phyloP scores from a whole-genome alignment of 345 rosid species.

The Citrus sinensis region DNA sequence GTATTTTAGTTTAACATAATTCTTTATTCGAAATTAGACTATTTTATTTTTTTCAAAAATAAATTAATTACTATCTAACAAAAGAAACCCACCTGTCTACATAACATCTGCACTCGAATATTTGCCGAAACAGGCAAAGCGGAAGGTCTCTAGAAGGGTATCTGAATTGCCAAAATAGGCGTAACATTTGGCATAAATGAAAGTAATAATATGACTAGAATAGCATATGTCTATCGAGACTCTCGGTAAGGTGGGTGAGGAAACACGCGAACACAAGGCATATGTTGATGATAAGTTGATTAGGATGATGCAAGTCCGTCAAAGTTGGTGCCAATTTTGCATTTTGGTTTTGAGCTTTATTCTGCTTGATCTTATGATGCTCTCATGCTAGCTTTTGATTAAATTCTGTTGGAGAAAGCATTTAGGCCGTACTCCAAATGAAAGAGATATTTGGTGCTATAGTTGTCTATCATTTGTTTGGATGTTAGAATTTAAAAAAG shows the following conservation, averaged over 20 bases:
- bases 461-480: neutral
- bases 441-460: neutral
- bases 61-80: neutral
- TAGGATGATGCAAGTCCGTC: neutral
- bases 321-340: neutral
- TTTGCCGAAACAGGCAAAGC: slow-evolving; percentile 12
- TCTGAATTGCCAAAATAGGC: neutral
- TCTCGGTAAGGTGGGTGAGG: neutral
- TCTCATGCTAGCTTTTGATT: neutral
- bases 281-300: neutral
- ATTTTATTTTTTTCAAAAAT: neutral
- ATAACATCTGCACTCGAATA: neutral
- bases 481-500: too few relatives aligned
- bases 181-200: neutral
- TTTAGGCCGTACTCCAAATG: neutral
- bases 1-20: neutral
- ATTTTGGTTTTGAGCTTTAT: neutral
- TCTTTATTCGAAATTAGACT: neutral
- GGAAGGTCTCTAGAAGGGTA: slow-evolving; percentile 1
- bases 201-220: neutral
- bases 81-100: neutral
- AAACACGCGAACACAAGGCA: neutral
- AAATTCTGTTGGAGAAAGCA: neutral
- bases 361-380: neutral
- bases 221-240: neutral